A percentile compares a stretch with the other conserved stretches of the same genome.
Evolutionary conservation across 108 stramenopile genomes (phyloP).

Genomic region (Aureococcus anophagefferens): DNA sequence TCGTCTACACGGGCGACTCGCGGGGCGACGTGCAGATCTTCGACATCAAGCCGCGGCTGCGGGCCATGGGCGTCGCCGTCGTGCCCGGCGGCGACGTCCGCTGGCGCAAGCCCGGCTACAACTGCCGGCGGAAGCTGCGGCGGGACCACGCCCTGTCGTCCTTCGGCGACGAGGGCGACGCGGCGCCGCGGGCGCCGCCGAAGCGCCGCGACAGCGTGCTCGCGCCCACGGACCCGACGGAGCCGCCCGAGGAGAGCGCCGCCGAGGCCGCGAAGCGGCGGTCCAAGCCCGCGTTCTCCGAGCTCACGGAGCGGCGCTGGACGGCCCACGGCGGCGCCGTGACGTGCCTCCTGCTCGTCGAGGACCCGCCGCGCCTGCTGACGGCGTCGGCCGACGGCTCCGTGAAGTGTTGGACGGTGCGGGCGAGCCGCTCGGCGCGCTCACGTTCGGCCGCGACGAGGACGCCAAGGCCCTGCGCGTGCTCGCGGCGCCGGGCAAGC

Average conservation of each 20-base stretch:
- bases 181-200: no score
- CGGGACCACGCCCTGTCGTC: background rate
- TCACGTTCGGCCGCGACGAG: background rate
- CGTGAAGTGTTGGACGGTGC: background rate
- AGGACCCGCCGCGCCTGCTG: background rate
- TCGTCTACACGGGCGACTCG: background rate
- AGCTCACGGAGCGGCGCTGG: no score
- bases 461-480: background rate
- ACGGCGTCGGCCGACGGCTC: background rate
- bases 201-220: no score
- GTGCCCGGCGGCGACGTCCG: no score
- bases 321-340: background rate
- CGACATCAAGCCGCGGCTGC: background rate
- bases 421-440: background rate
- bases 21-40: background rate
- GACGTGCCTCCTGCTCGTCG: background rate
- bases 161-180: no score
- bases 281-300: no score
- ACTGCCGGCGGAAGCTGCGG: background rate
- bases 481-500: background rate
- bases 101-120: background rate
- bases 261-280: no score
- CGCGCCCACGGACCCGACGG: no score
- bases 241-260: no score
- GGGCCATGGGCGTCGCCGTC: no score